Conservation (phyloP, 2,329 filamentous ascomycete species). For the Corynespora cassiicola region DNA sequence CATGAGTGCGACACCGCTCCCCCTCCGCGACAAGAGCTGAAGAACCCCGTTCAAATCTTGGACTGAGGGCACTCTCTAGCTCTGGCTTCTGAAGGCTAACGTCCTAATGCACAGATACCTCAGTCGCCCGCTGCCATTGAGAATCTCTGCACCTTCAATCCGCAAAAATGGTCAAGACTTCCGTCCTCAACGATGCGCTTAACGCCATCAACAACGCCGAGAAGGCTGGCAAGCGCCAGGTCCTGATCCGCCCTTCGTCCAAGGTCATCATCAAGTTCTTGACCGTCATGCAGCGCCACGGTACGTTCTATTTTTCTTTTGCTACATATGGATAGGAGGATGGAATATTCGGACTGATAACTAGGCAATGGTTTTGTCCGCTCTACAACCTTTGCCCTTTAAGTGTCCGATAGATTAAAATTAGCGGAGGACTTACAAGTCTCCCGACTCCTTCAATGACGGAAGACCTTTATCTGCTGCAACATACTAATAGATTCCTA, state of each 20-base stretch:
- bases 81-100: slow-evolving; percentile 72
- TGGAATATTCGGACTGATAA: slow-evolving; percentile 99
- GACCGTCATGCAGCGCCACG: slow-evolving; percentile 98
- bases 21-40: slow-evolving; percentile 65
- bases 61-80: slow-evolving; percentile 71
- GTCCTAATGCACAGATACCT: slow-evolving; percentile 62
- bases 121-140: slow-evolving; percentile 70
- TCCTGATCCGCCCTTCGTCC: slow-evolving; percentile 95
- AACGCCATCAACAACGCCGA: slow-evolving; percentile 99
- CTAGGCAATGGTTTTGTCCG: slow-evolving; percentile 92
- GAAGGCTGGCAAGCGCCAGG: slow-evolving; percentile 99
- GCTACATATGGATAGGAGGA: no score
- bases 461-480: slow-evolving; percentile 93
- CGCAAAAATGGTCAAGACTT: slow-evolving; percentile 98
- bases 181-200: slow-evolving; percentile 98
- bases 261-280: slow-evolving; percentile 99
- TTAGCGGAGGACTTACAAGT: slow-evolving; percentile 95
- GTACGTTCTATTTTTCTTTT: slow-evolving; percentile 67
- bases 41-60: slow-evolving; percentile 67
- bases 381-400: slow-evolving; percentile 97
- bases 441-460: slow-evolving; percentile 76
- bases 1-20: slow-evolving; percentile 53
- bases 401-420: slow-evolving; percentile 97
- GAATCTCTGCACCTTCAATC: slow-evolving; percentile 75
- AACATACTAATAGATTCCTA: slow-evolving; percentile 75